Evolutionary conservation across 2,329 filamentous ascomycete species (phyloP), one percentile per base, ranked within the genome.

Genomic region (Aureobasidium sp.): DNA sequence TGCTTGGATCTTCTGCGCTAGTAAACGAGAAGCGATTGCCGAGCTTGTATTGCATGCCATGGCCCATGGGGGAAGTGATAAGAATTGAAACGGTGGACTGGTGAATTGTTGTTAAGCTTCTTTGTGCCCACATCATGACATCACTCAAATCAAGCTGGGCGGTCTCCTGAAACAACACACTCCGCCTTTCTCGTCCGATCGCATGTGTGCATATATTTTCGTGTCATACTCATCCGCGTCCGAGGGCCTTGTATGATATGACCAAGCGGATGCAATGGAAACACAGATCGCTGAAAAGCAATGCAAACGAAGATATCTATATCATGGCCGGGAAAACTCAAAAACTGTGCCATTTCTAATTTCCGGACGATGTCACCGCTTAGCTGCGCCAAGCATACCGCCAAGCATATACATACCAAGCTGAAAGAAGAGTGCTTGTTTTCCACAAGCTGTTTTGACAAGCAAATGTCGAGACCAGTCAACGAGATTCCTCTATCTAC

Each of bases 301-400:
- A 54, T 32, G 36, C 21, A 42, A 54, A 54, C 2, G 9, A 32
- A 54, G 32, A 32, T 11, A 37, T 5, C 1, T 14, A 1, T 37
- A 54, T 42, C 7, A 32, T 42, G 37, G 5, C 14, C 13, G 25
- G 41, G 41, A 5, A 36, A 54, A 54, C 25, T 54, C 50, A 54
- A 42, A 54, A 39, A 25, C 25, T 5, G 4, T 29, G 37, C 34
- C 34, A 27, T 54, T 5, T 27, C 41, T 44, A 54, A 54, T 54
- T 54, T 54, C 50, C 50, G 36, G 37, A 54, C 30, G 49, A 53
- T 53, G 49, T 53, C 49, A 53, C 9, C 49, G 25, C 45, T 48
- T 48, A 29, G 45, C 45, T 14, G 30, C 45, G 45, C 50, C 50
- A 54, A 54, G 49, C 32, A 51, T 37, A 9, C 45, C 45, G 45